Evolutionary conservation across 148 eudicot species (phyloP).

Genomic region (Silene uniflora): DNA sequence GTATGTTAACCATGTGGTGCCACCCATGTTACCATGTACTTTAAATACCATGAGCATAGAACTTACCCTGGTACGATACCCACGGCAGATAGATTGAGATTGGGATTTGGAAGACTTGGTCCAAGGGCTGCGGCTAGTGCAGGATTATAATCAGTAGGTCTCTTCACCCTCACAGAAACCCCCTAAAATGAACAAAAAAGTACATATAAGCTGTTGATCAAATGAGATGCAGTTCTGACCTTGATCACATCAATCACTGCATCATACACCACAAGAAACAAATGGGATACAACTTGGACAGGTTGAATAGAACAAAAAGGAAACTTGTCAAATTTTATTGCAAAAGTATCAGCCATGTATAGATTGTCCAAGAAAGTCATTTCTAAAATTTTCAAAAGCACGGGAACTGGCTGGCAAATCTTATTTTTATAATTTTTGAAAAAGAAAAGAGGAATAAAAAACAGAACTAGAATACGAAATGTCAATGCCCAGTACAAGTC

Average conservation of each 20-base stretch:
- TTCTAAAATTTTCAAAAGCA: neutral
- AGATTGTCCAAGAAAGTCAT: neutral
- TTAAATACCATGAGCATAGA: neutral
- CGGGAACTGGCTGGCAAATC: neutral
- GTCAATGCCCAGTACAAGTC: too few relatives aligned
- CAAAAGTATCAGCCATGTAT: neutral
- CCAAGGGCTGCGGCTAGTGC: constrained; percentile 83
- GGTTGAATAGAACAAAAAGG: neutral
- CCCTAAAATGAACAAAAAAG: constrained; percentile 49
- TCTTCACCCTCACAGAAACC: constrained; percentile 72
- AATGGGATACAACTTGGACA: constrained; percentile 11
- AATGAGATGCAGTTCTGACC: neutral
- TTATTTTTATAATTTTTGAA: neutral
- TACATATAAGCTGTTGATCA: constrained; percentile 17
- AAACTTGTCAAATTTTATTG: neutral
- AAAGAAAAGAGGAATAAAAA: neutral
- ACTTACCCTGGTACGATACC: constrained; percentile 82
- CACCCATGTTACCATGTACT: neutral
- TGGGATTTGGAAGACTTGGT: constrained; percentile 81
- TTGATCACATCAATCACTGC: constrained; percentile 17
- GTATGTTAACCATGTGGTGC: neutral
- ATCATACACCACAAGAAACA: constrained; percentile 12
- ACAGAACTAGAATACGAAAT: too few relatives aligned
- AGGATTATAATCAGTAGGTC: constrained; percentile 94
- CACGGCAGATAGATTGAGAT: constrained; percentile 80